phyloP scores from a whole-genome alignment of 2,329 filamentous ascomycete species.

The Fonsecaea erecta region DNA sequence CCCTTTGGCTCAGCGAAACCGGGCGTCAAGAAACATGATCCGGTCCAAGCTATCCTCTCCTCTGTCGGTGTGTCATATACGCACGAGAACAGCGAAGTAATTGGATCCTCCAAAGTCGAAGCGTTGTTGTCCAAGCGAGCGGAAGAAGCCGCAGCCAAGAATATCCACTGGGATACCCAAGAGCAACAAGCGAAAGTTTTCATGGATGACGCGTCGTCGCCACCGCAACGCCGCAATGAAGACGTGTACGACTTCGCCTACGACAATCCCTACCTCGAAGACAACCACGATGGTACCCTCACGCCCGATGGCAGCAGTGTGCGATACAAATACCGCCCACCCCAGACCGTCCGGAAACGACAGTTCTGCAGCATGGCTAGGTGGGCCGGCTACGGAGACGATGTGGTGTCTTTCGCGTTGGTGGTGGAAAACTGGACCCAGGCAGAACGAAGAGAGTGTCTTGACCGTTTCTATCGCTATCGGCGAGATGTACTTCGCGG shows the following conservation, averaged over 20 bases:
- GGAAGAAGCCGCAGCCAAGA: slow-evolving; percentile 49
- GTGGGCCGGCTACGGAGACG: slow-evolving; percentile 71
- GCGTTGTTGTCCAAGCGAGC: slow-evolving; percentile 79
- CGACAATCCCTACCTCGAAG: slow-evolving; percentile 7
- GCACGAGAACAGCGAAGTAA: slow-evolving; percentile 93
- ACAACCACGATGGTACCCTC: slow-evolving; percentile 1
- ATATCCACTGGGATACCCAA: slow-evolving; percentile 20
- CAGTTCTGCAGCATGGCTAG: slow-evolving; percentile 92
- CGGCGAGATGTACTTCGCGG: slow-evolving; percentile 60
- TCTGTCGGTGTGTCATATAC: slow-evolving; percentile 91
- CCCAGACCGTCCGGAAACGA: slow-evolving; percentile 71
- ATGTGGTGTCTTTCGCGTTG: slow-evolving; percentile 81
- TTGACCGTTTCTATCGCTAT: slow-evolving; percentile 78
- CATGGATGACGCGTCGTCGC: slow-evolving; percentile 26
- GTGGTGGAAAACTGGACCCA: slow-evolving; percentile 91
- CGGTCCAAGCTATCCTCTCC: slow-evolving; percentile 85
- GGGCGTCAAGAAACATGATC: slow-evolving; percentile 61
- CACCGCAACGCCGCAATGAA: slow-evolving; percentile 1
- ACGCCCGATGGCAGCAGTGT: slow-evolving; percentile 46
- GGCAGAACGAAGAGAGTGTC: slow-evolving; percentile 74
- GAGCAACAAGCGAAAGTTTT: slow-evolving; percentile 35
- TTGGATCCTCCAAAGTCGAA: slow-evolving; percentile 92
- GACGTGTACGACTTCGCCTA: slow-evolving; percentile 8
- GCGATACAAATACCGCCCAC: slow-evolving; percentile 71
- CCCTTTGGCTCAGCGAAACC: slow-evolving; percentile 41